Evolutionary conservation across 164 flowering plant genomes (phyloP).

Genomic region (Chimonanthus salicifolius): DNA sequence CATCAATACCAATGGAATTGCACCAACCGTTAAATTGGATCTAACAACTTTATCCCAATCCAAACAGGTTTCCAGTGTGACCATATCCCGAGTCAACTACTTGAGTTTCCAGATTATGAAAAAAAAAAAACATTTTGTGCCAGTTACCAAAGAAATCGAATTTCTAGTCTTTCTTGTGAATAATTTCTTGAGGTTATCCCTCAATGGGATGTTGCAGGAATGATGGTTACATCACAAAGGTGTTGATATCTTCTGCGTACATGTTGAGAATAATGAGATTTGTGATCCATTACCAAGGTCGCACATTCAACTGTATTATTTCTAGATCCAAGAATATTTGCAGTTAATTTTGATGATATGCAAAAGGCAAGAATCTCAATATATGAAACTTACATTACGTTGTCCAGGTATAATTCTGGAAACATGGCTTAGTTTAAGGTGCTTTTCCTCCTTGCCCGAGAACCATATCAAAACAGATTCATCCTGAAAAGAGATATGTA

Average conservation of each 20-base stretch:
- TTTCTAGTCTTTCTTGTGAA: not conserved
- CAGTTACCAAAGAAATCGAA: not conserved
- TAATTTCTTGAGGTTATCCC: no score
- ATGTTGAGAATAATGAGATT: no score
- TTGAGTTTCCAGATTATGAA: not conserved
- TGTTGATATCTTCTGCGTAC: no score
- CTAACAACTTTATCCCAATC: no score
- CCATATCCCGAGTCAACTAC: not conserved
- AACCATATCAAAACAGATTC: slow-evolving; percentile 79
- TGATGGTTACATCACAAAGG: no score
- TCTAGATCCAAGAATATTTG: not conserved
- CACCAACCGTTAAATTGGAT: no score
- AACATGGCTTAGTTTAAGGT: slow-evolving; percentile 65
- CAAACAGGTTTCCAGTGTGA: not conserved
- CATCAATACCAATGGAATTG: no score
- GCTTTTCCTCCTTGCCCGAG: slow-evolving; percentile 84
- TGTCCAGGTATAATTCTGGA: slow-evolving; percentile 89
- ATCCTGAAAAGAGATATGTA: slow-evolving; percentile 40
- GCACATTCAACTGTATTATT: no score
- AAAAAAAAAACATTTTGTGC: not conserved
- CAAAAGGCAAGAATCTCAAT: not conserved
- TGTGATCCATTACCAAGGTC: no score
- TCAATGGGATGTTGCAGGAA: no score
- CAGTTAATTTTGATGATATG: not conserved
- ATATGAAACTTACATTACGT: slow-evolving; percentile 69